Percentiles rank a stretch among this genome's conserved stretches.
Conservation (phyloP, 2,329 filamentous ascomycete species). For the Penicillium brevicompactum region DNA sequence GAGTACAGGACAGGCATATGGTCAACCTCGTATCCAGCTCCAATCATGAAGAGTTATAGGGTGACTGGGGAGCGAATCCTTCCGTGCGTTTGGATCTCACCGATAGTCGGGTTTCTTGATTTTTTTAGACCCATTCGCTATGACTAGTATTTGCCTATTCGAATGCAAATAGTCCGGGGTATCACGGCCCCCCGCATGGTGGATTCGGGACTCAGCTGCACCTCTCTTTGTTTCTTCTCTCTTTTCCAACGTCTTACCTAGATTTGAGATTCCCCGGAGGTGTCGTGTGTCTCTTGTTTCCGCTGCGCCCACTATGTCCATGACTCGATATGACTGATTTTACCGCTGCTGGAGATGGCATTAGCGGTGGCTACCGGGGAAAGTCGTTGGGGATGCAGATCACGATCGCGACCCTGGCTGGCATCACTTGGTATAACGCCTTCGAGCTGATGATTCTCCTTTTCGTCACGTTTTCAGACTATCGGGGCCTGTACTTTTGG, state of each 20-base stretch:
- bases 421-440: conserved; percentile 54
- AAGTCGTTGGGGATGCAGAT: conserved; percentile 42
- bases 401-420: conserved; percentile 50
- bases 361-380: conserved; percentile 41
- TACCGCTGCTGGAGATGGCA: conserved; percentile 35
- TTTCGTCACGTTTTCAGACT: conserved; percentile 51
- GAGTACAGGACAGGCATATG: too few relatives aligned
- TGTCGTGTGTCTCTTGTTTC: conserved; percentile 1
- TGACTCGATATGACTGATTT: conserved; percentile 27
- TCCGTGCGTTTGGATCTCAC: conserved; percentile 2
- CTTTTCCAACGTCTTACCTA: not conserved
- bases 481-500: conserved; percentile 54
- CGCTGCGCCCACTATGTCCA: conserved; percentile 11
- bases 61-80: not conserved
- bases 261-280: not conserved
- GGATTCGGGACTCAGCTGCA: conserved; percentile 2
- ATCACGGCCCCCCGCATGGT: not conserved
- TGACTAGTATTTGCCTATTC: not conserved
- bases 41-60: not conserved
- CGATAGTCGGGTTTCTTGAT: not conserved
- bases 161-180: not conserved
- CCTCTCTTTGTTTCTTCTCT: conserved; percentile 2
- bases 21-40: not conserved
- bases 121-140: not conserved
- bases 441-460: conserved; percentile 52